Percentiles rank a stretch among this genome's conserved stretches.
phyloP scores from a whole-genome alignment of 2,329 filamentous ascomycete species.

The Aspergillus alliaceus region DNA sequence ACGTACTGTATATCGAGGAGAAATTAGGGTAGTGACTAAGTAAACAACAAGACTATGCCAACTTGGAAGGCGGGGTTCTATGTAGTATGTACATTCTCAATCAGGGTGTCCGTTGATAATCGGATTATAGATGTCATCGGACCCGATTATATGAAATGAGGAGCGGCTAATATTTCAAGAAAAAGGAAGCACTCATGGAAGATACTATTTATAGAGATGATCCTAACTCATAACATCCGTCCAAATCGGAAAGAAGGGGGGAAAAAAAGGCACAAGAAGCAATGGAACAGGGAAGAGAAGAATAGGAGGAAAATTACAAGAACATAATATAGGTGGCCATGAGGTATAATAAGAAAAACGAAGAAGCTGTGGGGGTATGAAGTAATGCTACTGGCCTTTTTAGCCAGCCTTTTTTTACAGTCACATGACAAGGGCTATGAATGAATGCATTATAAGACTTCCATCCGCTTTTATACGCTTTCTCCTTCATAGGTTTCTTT shows the following conservation, averaged over 20 bases:
- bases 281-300: background rate
- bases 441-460: constrained; percentile 14
- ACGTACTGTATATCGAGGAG: too few species aligned
- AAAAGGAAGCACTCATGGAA: too few species aligned
- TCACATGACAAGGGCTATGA: constrained; percentile 5
- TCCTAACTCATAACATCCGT: constrained; percentile 5
- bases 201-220: background rate
- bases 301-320: constrained; percentile 1
- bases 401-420: constrained; percentile 15
- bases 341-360: background rate
- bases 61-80: too few species aligned
- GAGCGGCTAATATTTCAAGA: too few species aligned
- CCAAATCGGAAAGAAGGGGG: background rate
- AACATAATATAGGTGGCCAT: background rate
- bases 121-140: too few species aligned
- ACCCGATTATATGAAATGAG: too few species aligned
- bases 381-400: constrained; percentile 9
- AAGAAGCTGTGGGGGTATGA: constrained; percentile 20
- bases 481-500: background rate
- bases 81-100: too few species aligned
- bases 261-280: background rate
- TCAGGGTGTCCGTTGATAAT: too few species aligned
- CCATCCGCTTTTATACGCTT: constrained; percentile 2
- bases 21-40: too few species aligned
- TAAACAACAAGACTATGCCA: too few species aligned